These are phyloP conservation scores for Fraxinus pennsylvanica DNA, from an alignment of 257 asterid species.

Conservation along the genomic window DNA sequence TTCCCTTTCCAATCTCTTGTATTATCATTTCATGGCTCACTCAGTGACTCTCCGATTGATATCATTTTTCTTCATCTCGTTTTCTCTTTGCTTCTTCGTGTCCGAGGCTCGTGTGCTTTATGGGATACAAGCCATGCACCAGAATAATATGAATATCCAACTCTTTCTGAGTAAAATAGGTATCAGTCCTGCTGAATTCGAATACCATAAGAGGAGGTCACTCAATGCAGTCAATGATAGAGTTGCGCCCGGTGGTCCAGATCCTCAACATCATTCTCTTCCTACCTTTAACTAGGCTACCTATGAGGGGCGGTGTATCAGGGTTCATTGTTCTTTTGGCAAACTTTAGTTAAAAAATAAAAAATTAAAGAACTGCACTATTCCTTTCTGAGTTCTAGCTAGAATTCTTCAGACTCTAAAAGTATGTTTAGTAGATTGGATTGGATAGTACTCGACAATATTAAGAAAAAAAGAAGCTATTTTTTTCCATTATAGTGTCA, in stretches of 20 bases:
- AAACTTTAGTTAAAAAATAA: not conserved
- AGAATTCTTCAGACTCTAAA: not conserved
- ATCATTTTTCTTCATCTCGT: constrained; percentile 23
- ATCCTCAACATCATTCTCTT: constrained; percentile 43
- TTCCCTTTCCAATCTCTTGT: not conserved
- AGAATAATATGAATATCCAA: not conserved
- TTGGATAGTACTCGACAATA: not conserved
- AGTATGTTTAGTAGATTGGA: not conserved
- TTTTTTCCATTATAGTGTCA: not conserved
- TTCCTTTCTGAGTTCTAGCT: not conserved
- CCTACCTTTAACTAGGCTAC: constrained; percentile 15
- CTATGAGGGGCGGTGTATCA: too few relatives aligned
- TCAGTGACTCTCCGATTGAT: constrained; percentile 18
- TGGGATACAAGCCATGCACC: not conserved
- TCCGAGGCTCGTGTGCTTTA: constrained; percentile 29
- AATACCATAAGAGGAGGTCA: constrained; percentile 26
- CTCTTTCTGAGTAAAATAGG: constrained; percentile 34
- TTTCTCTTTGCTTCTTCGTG: constrained; percentile 9
- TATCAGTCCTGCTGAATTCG: constrained; percentile 24
- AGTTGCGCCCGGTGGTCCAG: constrained; percentile 50
- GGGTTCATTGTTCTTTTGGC: not conserved
- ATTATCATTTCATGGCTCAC: constrained; percentile 33
- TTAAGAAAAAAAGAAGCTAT: not conserved
- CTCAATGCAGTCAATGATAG: constrained; percentile 23
- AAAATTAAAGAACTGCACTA: not conserved